Percentiles rank a stretch among this genome's conserved stretches.
Conservation (phyloP, 2,329 filamentous ascomycete species). For the Beauveria brongniartii region DNA sequence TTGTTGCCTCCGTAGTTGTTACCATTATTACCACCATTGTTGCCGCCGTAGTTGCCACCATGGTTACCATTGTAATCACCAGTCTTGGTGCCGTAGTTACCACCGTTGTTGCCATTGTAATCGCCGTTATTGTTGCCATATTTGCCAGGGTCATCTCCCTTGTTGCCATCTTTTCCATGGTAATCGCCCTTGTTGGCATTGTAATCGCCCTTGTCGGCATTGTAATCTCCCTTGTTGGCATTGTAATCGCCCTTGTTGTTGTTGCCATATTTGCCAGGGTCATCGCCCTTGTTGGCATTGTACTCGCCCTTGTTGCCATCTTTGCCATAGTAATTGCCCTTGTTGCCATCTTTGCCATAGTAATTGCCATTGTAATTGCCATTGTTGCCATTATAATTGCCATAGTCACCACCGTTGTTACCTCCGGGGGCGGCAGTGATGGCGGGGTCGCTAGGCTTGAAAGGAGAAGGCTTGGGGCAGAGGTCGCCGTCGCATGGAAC, state of each 20-base stretch:
- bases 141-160: not conserved
- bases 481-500: conserved; percentile 14
- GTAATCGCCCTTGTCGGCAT: not conserved
- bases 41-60: not conserved
- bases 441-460: conserved; percentile 11
- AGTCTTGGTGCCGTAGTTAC: not conserved
- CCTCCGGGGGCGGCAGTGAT: conserved; percentile 10
- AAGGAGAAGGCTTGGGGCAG: conserved; percentile 15
- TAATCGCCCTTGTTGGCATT: not conserved
- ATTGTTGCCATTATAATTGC: not conserved
- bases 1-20: not conserved
- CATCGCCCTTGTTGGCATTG: not conserved
- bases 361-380: not conserved
- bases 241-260: not conserved
- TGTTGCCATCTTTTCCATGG: too few relatives aligned
- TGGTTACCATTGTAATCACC: not conserved
- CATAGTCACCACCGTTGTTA: not conserved
- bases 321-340: not conserved
- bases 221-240: not conserved
- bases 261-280: not conserved
- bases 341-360: not conserved
- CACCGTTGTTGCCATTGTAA: not conserved
- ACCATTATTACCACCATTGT: not conserved
- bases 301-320: not conserved
- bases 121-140: not conserved